These are phyloP conservation scores for Pythium brachiatum DNA, from an alignment of 352 stramenopile species.

Conservation along the genomic window DNA sequence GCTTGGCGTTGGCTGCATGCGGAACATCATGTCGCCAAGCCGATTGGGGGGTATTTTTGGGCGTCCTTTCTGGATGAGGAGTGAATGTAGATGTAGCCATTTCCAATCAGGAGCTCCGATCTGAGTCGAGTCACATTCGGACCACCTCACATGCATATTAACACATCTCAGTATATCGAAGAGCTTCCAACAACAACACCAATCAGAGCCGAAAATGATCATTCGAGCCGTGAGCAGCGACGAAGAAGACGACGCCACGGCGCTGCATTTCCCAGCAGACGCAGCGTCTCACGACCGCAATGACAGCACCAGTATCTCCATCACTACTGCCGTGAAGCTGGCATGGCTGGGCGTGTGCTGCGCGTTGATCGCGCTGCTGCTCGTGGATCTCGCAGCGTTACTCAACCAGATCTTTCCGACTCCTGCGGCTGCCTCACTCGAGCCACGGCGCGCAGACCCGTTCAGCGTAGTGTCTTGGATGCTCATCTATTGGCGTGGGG, in stretches of 20 bases:
- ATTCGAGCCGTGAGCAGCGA: conserved; percentile 60
- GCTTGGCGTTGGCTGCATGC: too few relatives aligned
- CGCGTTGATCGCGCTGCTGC: conserved; percentile 44
- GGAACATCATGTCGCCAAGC: too few relatives aligned
- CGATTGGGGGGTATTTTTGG: too few relatives aligned
- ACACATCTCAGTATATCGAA: background rate
- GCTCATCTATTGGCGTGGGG: background rate
- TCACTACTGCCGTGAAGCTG: conserved; percentile 21
- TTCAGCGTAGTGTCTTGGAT: conserved; percentile 14
- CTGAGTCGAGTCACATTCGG: background rate
- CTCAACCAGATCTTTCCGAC: conserved; percentile 25
- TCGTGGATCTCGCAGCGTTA: conserved; percentile 58
- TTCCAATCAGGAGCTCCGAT: background rate
- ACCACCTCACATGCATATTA: background rate
- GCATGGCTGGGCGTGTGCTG: conserved; percentile 48
- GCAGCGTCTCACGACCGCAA: background rate
- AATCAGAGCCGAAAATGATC: conserved; percentile 51
- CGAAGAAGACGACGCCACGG: conserved; percentile 32
- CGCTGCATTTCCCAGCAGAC: conserved; percentile 2
- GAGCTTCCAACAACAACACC: background rate
- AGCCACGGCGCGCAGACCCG: conserved; percentile 3
- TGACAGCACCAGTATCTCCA: conserved; percentile 3
- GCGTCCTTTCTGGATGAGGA: too few relatives aligned
- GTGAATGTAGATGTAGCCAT: conserved; percentile 12
- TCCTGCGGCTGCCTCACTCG: background rate